A percentile compares a stretch with the other conserved stretches of the same genome.
Evolutionary conservation across 116 monocot species (phyloP).

Genomic region (Dioscorea cayenensis): DNA sequence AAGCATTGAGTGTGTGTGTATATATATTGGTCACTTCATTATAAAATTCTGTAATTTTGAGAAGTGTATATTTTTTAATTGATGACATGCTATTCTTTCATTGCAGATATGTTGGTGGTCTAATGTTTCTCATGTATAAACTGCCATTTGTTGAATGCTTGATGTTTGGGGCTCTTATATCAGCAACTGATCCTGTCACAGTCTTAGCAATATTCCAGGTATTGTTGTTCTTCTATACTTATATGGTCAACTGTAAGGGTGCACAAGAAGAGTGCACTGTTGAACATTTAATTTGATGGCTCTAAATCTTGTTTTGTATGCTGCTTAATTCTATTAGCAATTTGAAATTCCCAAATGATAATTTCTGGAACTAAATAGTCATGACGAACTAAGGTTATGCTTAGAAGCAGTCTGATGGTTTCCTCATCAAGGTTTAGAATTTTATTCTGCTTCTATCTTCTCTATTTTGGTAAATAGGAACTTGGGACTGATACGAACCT

Average conservation of each 20-base stretch:
- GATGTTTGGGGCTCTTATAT: constrained; percentile 99
- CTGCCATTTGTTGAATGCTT: constrained; percentile 87
- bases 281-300: background rate
- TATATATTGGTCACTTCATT: background rate
- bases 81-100: background rate
- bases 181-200: constrained; percentile 97
- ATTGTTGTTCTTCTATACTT: background rate
- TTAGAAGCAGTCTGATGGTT: background rate
- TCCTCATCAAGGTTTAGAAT: background rate
- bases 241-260: background rate
- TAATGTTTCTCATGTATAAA: constrained; percentile 81
- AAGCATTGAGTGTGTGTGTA: constrained; percentile 18
- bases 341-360: background rate
- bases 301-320: background rate
- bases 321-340: no score
- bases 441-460: background rate
- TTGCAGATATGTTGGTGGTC: constrained; percentile 90
- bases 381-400: background rate
- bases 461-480: constrained; percentile 46
- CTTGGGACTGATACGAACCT: constrained; percentile 90
- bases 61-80: background rate
- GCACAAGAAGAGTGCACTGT: background rate
- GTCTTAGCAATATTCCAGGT: constrained; percentile 98
- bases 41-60: background rate
- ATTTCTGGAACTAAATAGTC: background rate